Evolutionary conservation across 1,284 basidiomycete species (phyloP), one percentile per base, ranked within the genome.

Genomic region (Xanthoconium separans): DNA sequence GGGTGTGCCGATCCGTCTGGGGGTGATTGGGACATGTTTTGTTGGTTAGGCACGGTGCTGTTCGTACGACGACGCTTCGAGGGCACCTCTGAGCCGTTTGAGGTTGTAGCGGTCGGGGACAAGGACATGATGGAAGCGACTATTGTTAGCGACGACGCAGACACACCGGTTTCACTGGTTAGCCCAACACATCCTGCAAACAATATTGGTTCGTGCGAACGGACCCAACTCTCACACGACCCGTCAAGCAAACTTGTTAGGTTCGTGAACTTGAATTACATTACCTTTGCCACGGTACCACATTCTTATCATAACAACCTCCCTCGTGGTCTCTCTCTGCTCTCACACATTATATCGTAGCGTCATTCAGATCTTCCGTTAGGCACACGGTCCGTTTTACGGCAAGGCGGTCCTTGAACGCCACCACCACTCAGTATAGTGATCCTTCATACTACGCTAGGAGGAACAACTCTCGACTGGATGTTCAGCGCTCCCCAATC

Each of bases 1-100:
- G 53, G 31, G 37, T 56, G 59, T 12, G 49, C 40, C 20, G 60
- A 62, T 50, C 51, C 58, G 15, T 70, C 66, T 15, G 53, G 30
- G 22, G 59, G 54, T 18, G 65, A 62, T 24, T 64, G 65, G 45
- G 61, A 4, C 61, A 69, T 68, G 8, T 29, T 44, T 31, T 62
- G 68, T 13, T 60, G 65, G 41, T 55, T 40, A 47, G 48, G 59
- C 15, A 57, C 56, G n/a, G 55, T 60, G 47, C 65, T 72, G 29
- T 61, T 63, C 12, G 71, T 72, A 22, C 73, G 62, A 45, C 71
- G 72, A 18, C 71, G 72, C 54, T 73, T 73, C 5, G 64, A 65
- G 39, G 71, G 72, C 0, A 65, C 47, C 24, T 73, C 70, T 22
- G 70, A 62, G 40, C 57, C 43, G 53, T 67, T 72, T 4, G 73